Evolutionary conservation across 2,329 filamentous ascomycete genomes (phyloP).

Genomic region (Xylaria sp.): DNA sequence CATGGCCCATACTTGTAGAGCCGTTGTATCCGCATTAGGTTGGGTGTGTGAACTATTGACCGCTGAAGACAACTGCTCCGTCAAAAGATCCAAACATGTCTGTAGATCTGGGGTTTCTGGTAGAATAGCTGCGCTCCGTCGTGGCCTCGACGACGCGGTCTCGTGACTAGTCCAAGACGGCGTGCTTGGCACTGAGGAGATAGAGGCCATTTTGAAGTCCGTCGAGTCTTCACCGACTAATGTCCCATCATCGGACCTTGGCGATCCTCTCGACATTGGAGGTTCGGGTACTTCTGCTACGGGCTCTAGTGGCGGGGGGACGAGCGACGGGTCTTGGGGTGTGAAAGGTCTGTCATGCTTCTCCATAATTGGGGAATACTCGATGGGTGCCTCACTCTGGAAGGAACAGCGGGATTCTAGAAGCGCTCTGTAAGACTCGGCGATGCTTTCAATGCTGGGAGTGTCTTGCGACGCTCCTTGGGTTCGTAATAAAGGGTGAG

Average conservation of each 20-base stretch:
- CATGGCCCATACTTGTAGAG: conserved; percentile 61
- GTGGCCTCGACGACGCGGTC: conserved; percentile 16
- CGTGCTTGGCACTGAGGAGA: conserved; percentile 44
- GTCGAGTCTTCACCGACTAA: conserved; percentile 55
- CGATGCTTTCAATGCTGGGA: conserved; percentile 54
- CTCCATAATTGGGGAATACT: conserved; percentile 14
- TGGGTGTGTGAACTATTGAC: conserved; percentile 35
- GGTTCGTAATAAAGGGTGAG: conserved; percentile 32
- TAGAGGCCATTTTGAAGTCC: conserved; percentile 53
- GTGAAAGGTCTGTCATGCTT: conserved; percentile 6
- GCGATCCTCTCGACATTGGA: conserved; percentile 37
- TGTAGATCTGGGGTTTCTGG: conserved; percentile 52
- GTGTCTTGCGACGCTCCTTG: conserved; percentile 41
- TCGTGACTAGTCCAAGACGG: conserved; percentile 31
- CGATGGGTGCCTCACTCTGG: conserved; percentile 38
- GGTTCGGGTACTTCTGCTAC: conserved; percentile 27
- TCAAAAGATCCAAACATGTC: conserved; percentile 57
- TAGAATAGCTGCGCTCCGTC: conserved; percentile 8
- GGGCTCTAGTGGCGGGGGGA: conserved; percentile 20
- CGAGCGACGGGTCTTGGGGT: conserved; percentile 14
- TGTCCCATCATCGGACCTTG: conserved; percentile 52
- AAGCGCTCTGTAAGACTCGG: conserved; percentile 56
- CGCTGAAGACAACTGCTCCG: conserved; percentile 54
- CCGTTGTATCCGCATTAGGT: conserved; percentile 45
- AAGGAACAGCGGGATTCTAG: conserved; percentile 49